These are phyloP conservation scores for Linnemannia exigua DNA, from an alignment of 192 early-diverging fungal genomes.

Conservation along the genomic window DNA sequence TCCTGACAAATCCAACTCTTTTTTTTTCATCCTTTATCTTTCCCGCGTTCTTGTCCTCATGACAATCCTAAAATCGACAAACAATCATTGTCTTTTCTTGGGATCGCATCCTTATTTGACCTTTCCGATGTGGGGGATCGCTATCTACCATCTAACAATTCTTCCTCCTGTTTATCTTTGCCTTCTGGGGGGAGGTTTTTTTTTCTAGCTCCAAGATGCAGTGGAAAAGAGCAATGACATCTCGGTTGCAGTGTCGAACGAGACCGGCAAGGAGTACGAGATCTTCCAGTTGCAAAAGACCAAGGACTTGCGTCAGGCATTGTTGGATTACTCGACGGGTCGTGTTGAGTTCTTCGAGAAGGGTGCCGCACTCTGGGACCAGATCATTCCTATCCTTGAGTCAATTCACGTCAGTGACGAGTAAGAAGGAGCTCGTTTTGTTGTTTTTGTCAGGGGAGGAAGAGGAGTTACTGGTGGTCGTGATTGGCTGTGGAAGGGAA, in stretches of 20 bases:
- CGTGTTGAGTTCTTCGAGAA: slow-evolving; percentile 91
- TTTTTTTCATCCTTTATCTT: not conserved
- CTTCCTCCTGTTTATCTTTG: not conserved
- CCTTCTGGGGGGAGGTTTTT: too few species aligned
- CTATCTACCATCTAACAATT: not conserved
- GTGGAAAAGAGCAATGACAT: slow-evolving; percentile 83
- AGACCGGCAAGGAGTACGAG: slow-evolving; percentile 87
- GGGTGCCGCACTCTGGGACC: slow-evolving; percentile 84
- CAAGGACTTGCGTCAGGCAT: slow-evolving; percentile 82
- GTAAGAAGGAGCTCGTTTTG: not conserved
- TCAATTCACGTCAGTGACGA: slow-evolving; percentile 61
- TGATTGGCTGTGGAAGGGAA: not conserved
- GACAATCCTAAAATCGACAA: slow-evolving; percentile 3
- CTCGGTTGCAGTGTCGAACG: slow-evolving; percentile 79
- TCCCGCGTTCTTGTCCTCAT: slow-evolving; percentile 9
- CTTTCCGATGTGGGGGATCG: not conserved
- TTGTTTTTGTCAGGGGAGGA: not conserved
- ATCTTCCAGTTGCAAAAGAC: slow-evolving; percentile 86
- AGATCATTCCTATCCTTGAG: slow-evolving; percentile 87
- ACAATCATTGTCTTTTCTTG: not conserved
- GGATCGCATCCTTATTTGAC: not conserved
- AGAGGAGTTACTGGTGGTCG: not conserved
- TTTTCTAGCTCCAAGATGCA: slow-evolving; percentile 80
- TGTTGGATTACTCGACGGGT: slow-evolving; percentile 80
- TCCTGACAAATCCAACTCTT: slow-evolving; percentile 1